These are phyloP conservation scores for Ottelia alismoides DNA, from an alignment of 106 monocot species.

Conservation along the genomic window DNA sequence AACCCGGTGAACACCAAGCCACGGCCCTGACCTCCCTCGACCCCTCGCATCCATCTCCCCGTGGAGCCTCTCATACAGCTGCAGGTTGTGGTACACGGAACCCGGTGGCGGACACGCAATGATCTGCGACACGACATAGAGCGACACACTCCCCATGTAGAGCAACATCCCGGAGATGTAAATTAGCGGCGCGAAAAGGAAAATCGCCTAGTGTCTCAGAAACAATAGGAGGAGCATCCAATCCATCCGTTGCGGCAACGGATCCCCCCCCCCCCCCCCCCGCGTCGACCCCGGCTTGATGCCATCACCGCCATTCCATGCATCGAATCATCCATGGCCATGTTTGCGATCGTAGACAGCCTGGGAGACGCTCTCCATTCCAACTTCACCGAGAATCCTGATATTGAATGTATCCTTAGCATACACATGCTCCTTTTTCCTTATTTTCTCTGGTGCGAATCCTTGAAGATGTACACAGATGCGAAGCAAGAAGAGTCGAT, in stretches of 20 bases:
- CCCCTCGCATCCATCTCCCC: constrained; percentile 55
- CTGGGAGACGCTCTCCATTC: no score
- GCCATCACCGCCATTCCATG: no score
- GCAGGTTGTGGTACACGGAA: constrained; percentile 70
- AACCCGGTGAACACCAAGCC: no score
- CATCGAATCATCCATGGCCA: no score
- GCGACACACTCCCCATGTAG: constrained; percentile 79
- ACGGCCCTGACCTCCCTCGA: no score
- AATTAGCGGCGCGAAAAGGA: constrained; percentile 81
- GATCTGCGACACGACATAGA: constrained; percentile 59
- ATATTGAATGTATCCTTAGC: no score
- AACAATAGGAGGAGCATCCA: constrained; percentile 44
- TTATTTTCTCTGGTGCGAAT: no score
- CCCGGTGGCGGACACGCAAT: constrained; percentile 46
- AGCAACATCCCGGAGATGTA: constrained; percentile 79
- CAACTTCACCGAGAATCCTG: no score
- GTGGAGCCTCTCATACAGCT: constrained; percentile 52
- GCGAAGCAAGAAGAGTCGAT: no score
- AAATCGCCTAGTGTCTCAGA: constrained; percentile 65
- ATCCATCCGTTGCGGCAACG: constrained; percentile 27
- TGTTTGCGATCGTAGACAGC: no score
- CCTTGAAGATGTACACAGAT: no score
- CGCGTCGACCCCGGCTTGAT: constrained; percentile 2
- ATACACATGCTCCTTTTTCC: no score
- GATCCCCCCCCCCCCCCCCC: constrained; percentile 6